These are phyloP conservation scores for Podospora anserina DNA, from an alignment of 495 filamentous ascomycete genomes.

Conservation along the genomic window DNA sequence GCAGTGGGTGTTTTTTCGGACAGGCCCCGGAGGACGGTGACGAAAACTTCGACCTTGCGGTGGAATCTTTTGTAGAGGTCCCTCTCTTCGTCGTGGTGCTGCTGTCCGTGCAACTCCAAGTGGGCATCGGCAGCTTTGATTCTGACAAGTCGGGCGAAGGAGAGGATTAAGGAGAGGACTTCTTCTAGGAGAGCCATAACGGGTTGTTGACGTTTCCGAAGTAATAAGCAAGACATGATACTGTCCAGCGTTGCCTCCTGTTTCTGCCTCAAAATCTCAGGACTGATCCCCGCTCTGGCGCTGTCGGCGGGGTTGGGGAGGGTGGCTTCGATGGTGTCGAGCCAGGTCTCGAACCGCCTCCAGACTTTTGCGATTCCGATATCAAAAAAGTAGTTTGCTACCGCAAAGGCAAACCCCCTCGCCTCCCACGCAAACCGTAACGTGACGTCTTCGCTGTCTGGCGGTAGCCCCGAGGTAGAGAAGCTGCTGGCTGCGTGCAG, in stretches of 20 bases:
- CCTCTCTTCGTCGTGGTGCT: constrained; percentile 38
- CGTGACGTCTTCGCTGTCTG: constrained; percentile 41
- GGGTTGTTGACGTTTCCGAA: constrained; percentile 65
- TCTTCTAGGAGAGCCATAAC: constrained; percentile 73
- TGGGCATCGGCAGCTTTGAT: not conserved
- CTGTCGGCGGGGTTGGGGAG: not conserved
- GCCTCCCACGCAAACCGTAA: constrained; percentile 70
- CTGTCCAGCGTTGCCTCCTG: constrained; percentile 76
- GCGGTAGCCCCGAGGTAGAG: constrained; percentile 32
- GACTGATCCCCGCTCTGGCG: constrained; percentile 42
- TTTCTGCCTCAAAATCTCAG: constrained; percentile 62
- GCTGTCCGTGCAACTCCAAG: constrained; percentile 37
- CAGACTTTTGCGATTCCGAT: constrained; percentile 69
- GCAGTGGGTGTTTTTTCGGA: constrained; percentile 51
- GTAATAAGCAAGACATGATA: constrained; percentile 70
- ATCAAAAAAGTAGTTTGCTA: constrained; percentile 74
- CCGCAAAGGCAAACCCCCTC: constrained; percentile 67
- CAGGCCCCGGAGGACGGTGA: constrained; percentile 59
- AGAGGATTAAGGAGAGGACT: constrained; percentile 68
- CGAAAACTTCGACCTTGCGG: constrained; percentile 66
- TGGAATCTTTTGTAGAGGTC: constrained; percentile 61
- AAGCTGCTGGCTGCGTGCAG: constrained; percentile 71
- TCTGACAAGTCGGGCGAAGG: constrained; percentile 51
- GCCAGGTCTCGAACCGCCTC: constrained; percentile 61
- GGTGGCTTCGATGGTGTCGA: constrained; percentile 57